Conservation (phyloP, 148 eudicot genomes). For the Linanthus parryae region DNA sequence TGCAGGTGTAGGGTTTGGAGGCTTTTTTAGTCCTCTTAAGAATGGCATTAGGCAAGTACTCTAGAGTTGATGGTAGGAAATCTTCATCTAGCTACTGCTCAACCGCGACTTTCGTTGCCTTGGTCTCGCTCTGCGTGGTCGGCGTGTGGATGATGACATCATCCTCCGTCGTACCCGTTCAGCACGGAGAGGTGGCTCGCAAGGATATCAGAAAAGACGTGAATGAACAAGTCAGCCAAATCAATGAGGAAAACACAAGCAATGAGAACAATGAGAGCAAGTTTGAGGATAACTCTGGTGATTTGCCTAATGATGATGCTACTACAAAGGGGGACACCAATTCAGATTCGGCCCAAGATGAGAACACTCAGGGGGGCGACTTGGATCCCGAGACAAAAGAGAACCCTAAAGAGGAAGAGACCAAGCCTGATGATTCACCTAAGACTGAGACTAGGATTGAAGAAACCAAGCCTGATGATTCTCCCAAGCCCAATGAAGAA, state of each 20-base stretch:
- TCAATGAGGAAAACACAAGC: conserved; percentile 12
- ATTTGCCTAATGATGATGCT: conserved; percentile 76
- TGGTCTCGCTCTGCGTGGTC: conserved; percentile 66
- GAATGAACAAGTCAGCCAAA: conserved; percentile 25
- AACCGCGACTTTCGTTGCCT: conserved; percentile 48
- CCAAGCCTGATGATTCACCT: no score
- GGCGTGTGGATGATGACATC: conserved; percentile 89
- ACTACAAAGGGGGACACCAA: conserved; percentile 55
- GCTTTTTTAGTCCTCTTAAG: conserved; percentile 7
- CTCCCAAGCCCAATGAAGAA: no score
- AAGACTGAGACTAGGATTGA: no score
- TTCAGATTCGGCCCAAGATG: conserved; percentile 22
- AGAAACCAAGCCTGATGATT: no score
- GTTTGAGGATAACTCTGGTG: conserved; percentile 75
- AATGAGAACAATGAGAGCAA: conserved; percentile 13
- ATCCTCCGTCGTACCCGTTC: conserved; percentile 45
- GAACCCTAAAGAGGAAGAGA: no score
- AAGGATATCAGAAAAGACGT: conserved; percentile 46
- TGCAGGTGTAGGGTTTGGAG: conserved; percentile 26
- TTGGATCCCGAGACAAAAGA: no score
- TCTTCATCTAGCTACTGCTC: conserved; percentile 59
- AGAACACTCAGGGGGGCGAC: conserved; percentile 26
- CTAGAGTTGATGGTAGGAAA: conserved; percentile 63
- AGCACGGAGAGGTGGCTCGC: conserved; percentile 37
- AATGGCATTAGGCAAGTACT: conserved; percentile 65